Conservation (phyloP, 768 basidiomycete species). For the Podaxis sp. region DNA sequence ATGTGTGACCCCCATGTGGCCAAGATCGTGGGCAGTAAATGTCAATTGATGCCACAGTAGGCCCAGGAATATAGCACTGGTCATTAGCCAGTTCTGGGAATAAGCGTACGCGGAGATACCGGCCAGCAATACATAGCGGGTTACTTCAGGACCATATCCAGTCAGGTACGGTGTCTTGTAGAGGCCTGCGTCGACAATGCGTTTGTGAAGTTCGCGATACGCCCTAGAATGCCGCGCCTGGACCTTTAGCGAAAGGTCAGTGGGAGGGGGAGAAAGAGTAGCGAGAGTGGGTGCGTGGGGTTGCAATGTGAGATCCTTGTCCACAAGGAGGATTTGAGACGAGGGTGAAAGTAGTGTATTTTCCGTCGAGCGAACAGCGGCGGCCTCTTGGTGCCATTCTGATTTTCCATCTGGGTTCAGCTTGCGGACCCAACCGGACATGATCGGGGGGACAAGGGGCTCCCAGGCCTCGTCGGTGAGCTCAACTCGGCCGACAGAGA, state of each 20-base stretch:
- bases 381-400: slow-evolving; percentile 70
- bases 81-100: slow-evolving; percentile 58
- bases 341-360: slow-evolving; percentile 31
- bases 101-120: slow-evolving; percentile 62
- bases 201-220: slow-evolving; percentile 76
- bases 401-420: slow-evolving; percentile 31
- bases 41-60: slow-evolving; percentile 94
- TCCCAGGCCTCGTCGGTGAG: slow-evolving; percentile 61
- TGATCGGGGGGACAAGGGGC: slow-evolving; percentile 84
- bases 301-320: slow-evolving; percentile 31
- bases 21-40: slow-evolving; percentile 92
- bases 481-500: slow-evolving; percentile 69
- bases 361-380: slow-evolving; percentile 34
- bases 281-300: slow-evolving; percentile 38
- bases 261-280: slow-evolving; percentile 53
- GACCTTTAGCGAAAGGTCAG: slow-evolving; percentile 50
- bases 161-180: slow-evolving; percentile 81
- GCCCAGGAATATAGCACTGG: slow-evolving; percentile 81
- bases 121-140: slow-evolving; percentile 74
- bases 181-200: slow-evolving; percentile 75
- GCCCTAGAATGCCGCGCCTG: slow-evolving; percentile 74
- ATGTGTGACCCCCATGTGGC: slow-evolving; percentile 93
- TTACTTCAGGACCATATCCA: slow-evolving; percentile 87
- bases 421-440: slow-evolving; percentile 77
- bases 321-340: slow-evolving; percentile 65